Evolutionary conservation across 1,139 yeast genomes (phyloP).

Genomic region (Zygosaccharomyces pseudobailii): DNA sequence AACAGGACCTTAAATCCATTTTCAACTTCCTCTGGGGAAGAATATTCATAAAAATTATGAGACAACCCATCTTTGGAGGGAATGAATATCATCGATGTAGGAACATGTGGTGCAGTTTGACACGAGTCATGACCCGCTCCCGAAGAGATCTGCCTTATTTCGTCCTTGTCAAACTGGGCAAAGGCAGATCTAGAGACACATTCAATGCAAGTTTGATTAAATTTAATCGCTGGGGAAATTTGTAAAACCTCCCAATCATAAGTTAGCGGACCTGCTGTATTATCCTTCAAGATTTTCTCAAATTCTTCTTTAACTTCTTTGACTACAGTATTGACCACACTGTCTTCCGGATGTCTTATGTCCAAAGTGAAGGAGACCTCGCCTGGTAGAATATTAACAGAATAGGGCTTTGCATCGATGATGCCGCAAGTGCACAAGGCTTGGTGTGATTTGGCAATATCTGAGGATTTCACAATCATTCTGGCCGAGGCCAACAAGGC

Average conservation of each 20-base stretch:
- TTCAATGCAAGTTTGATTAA: slow-evolving; percentile 46
- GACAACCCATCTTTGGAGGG: slow-evolving; percentile 69
- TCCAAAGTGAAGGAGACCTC: slow-evolving; percentile 54
- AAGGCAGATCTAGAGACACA: slow-evolving; percentile 50
- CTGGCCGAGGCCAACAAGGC: slow-evolving; percentile 55
- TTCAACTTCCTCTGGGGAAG: slow-evolving; percentile 57
- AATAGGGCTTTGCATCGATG: slow-evolving; percentile 51
- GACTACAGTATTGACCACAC: slow-evolving; percentile 39
- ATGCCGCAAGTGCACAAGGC: slow-evolving; percentile 62
- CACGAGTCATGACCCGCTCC: slow-evolving; percentile 79
- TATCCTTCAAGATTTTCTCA: slow-evolving; percentile 35
- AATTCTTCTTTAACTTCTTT: slow-evolving; percentile 41
- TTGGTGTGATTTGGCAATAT: slow-evolving; percentile 46
- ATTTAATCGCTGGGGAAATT: slow-evolving; percentile 48
- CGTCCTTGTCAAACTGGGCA: slow-evolving; percentile 44
- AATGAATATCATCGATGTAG: slow-evolving; percentile 71
- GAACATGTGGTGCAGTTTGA: slow-evolving; percentile 49
- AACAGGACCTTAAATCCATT: slow-evolving; percentile 56
- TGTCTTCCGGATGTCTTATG: slow-evolving; percentile 52
- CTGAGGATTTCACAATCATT: slow-evolving; percentile 53
- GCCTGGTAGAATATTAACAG: slow-evolving; percentile 64
- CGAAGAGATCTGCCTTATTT: slow-evolving; percentile 47
- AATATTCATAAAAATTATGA: slow-evolving; percentile 63
- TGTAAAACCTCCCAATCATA: slow-evolving; percentile 17
- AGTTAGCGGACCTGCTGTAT: slow-evolving; percentile 33